A percentile compares a stretch with the other conserved stretches of the same genome.
These are phyloP conservation scores for Exophiala sp. DNA, from an alignment of 2,329 filamentous ascomycete species.

Conservation along the genomic window DNA sequence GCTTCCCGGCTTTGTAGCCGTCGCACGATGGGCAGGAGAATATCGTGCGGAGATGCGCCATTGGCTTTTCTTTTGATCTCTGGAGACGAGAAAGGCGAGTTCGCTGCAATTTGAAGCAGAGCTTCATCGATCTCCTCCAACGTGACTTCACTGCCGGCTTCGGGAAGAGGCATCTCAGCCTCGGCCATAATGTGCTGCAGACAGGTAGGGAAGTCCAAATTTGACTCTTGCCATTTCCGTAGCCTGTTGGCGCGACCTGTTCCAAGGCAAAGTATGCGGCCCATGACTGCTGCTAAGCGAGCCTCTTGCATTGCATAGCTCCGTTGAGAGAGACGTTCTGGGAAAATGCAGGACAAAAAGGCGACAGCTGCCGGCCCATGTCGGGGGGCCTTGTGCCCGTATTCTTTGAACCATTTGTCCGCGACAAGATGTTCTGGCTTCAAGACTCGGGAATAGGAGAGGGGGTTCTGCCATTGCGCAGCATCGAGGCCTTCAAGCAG, in stretches of 20 bases:
- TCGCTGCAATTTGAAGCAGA: constrained; percentile 50
- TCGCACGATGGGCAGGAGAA: constrained; percentile 53
- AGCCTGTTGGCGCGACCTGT: constrained; percentile 57
- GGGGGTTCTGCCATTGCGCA: constrained; percentile 36
- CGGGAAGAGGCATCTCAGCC: constrained; percentile 45
- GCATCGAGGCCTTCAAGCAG: constrained; percentile 63
- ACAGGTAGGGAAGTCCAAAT: constrained; percentile 65
- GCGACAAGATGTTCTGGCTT: constrained; percentile 45
- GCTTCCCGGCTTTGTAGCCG: constrained; percentile 62
- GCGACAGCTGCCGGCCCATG: constrained; percentile 55
- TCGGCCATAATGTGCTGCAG: constrained; percentile 58
- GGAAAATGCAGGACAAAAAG: constrained; percentile 68
- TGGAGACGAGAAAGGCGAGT: background rate
- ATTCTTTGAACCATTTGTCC: constrained; percentile 61
- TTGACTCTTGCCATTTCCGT: constrained; percentile 55
- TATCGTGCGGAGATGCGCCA: constrained; percentile 39
- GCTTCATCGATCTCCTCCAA: constrained; percentile 66
- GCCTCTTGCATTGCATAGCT: constrained; percentile 64
- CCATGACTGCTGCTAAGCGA: constrained; percentile 61
- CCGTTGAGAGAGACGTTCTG: constrained; percentile 68
- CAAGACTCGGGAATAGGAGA: constrained; percentile 30
- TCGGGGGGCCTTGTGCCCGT: constrained; percentile 55
- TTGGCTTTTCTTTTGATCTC: constrained; percentile 43
- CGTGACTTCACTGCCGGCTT: constrained; percentile 45
- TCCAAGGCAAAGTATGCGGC: constrained; percentile 60